Conservation (phyloP, 495 filamentous ascomycete genomes). For the Penicillium cosmopolitanum region DNA sequence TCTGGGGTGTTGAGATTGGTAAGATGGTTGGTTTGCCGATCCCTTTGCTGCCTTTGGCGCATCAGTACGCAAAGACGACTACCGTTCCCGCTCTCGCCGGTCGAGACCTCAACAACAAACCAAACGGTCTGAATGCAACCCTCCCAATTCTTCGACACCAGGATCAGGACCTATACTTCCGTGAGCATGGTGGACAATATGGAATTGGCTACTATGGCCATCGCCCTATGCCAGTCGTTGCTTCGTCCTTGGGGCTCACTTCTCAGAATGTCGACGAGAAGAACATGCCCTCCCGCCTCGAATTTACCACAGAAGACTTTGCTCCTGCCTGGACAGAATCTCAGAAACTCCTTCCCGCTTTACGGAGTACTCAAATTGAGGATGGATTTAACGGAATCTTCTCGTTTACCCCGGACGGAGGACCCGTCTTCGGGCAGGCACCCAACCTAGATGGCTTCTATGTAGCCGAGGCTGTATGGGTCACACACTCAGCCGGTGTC, state of each 20-base stretch:
- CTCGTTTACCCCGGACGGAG: conserved; percentile 58
- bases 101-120: conserved; percentile 32
- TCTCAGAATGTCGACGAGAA: conserved; percentile 49
- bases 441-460: conserved; percentile 54
- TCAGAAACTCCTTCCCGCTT: conserved; percentile 44
- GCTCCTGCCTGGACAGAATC: conserved; percentile 51
- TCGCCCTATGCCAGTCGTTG: conserved; percentile 52
- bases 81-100: conserved; percentile 35
- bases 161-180: conserved; percentile 57
- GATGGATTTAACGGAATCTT: conserved; percentile 59
- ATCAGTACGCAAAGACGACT: conserved; percentile 57
- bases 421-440: conserved; percentile 50
- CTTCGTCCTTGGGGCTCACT: conserved; percentile 44
- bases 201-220: conserved; percentile 60
- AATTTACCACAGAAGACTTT: conserved; percentile 54
- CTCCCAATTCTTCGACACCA: conserved; percentile 55
- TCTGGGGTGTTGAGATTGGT: conserved; percentile 58
- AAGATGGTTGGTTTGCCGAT: conserved; percentile 53
- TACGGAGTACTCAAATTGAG: conserved; percentile 43
- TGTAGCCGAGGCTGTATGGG: conserved; percentile 59
- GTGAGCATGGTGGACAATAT: conserved; percentile 54
- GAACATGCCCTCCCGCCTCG: conserved; percentile 55
- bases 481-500: conserved; percentile 58
- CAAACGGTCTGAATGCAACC: conserved; percentile 44
- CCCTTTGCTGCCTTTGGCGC: conserved; percentile 53